phyloP scores from a whole-genome alignment of 257 asterid genomes.

The Salvia splendens region DNA sequence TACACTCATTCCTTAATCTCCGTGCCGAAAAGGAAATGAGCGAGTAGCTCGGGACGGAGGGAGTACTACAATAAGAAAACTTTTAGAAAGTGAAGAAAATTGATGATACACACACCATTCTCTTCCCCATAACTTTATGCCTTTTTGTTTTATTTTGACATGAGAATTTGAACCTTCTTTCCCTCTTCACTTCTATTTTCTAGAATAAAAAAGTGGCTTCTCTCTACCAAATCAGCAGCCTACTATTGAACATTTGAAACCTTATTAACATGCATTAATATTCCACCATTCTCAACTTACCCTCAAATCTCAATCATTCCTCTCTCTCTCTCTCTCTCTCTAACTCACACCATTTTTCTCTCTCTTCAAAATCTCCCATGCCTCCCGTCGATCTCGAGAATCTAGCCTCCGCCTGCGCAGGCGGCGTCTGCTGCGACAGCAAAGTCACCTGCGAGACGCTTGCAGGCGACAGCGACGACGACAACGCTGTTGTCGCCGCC shows the following conservation, averaged over 20 bases:
- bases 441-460: slow-evolving; percentile 54
- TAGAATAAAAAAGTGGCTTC: slow-evolving; percentile 8
- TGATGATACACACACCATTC: not conserved
- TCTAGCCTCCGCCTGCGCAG: slow-evolving; percentile 54
- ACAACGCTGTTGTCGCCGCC: slow-evolving; percentile 23
- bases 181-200: slow-evolving; percentile 22
- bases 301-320: not conserved
- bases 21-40: too few relatives aligned
- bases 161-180: slow-evolving; percentile 35
- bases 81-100: not conserved
- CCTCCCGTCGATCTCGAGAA: slow-evolving; percentile 62
- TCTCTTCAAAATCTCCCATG: slow-evolving; percentile 34
- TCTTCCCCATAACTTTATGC: not conserved
- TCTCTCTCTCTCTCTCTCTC: not conserved
- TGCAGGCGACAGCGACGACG: slow-evolving; percentile 31
- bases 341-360: not conserved
- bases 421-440: slow-evolving; percentile 43
- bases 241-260: slow-evolving; percentile 14
- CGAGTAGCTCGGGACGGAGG: too few relatives aligned
- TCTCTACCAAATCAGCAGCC: slow-evolving; percentile 14
- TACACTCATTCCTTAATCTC: too few relatives aligned
- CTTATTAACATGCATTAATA: not conserved
- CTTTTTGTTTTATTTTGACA: slow-evolving; percentile 27
- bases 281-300: slow-evolving; percentile 21
- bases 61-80: not conserved